phyloP scores from a whole-genome alignment of 305 asterid genomes.

The Plantago coronopus region DNA sequence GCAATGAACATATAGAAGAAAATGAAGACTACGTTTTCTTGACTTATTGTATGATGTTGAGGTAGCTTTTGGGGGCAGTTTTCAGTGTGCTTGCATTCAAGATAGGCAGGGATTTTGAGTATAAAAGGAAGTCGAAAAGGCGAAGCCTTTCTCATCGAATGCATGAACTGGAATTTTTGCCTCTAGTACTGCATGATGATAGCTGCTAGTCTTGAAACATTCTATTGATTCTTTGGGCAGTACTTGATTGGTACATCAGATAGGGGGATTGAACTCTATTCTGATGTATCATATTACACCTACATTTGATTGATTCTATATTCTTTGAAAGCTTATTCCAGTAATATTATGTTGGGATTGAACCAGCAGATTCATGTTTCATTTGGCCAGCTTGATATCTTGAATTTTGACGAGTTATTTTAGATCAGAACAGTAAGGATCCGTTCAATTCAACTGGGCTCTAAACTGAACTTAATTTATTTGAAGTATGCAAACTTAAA shows the following conservation, averaged over 20 bases:
- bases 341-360: no score
- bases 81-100: no score
- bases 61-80: background rate
- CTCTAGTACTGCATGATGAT: background rate
- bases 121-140: background rate
- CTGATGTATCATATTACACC: background rate
- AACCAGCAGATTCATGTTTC: background rate
- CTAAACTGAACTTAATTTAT: no score
- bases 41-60: background rate
- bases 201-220: background rate
- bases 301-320: background rate
- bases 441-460: no score
- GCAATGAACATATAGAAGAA: no score
- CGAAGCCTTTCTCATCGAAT: background rate
- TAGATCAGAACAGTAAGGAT: no score
- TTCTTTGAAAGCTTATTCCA: background rate
- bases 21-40: no score
- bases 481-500: no score
- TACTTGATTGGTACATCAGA: background rate
- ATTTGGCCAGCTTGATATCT: no score
- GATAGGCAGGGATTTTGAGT: no score
- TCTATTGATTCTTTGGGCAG: background rate
- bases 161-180: background rate
- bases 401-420: no score
- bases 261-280: background rate